Base-by-base conservation (phyloP, 352 stramenopile genomes). In the Pythium brachiatum region DNA sequence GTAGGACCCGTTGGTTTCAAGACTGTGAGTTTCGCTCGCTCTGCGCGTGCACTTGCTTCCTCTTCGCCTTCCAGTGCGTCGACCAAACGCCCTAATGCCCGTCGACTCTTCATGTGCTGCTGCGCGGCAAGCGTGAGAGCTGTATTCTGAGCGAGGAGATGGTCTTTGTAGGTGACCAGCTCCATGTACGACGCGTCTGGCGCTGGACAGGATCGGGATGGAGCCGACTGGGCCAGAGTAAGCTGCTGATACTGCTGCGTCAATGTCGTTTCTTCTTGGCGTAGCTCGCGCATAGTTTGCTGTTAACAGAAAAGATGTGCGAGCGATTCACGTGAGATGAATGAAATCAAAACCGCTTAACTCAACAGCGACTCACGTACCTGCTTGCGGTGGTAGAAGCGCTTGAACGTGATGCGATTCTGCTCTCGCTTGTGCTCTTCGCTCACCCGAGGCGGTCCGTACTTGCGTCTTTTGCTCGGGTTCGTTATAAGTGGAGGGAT, bases 391-490 rank as follows among this genome's bases (percentile, higher is more conserved):
- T 67, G 41, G 44, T 72, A 72, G 27, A 72, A 72, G 2, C 65
- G 53, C 8, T 52, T 48, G 46, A 72, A 67, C 7, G 65, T 72
- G 15, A 43, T 41, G 29, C 65, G 65, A 26, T 68, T 72, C 31
- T 59, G 53, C 50, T 72, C 65, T 26, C 65, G 65, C 59, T 72
- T 72, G 23, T 65, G 46, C n/a, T 72, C 65, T 1, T 59, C 58
- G 46, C 34, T 71, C 26, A 71, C 52, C 6, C 44, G 52, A 5
- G 27, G 32, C 29, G 48, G 52, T 7, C 64, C 57, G 25, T 71
- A 71, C 3, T 53, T 38, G 25, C 64, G 64, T 27, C 41, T 25
- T 23, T 20, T 44, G 36, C 3, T 52, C 32, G 18, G 16, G 20
- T 7, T n/a, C 8, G 39, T 38, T 26, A 4, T 18, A 26, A 9